phyloP scores from a whole-genome alignment of 169 alveolate species.

The Eimeria sp. region DNA sequence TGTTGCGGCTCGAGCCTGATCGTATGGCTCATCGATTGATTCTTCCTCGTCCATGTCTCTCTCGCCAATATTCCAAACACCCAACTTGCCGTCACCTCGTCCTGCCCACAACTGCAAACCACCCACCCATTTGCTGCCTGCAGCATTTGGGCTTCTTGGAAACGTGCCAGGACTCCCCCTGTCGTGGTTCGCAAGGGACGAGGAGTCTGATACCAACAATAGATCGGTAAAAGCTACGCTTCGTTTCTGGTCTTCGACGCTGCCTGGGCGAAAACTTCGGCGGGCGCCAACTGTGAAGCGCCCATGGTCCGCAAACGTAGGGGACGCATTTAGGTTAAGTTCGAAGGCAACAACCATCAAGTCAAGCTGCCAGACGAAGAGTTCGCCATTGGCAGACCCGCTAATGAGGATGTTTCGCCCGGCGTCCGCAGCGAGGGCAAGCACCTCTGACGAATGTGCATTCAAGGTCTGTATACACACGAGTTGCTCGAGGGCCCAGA shows the following conservation, averaged over 20 bases:
- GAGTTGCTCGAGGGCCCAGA: conserved; percentile 80
- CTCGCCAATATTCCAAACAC: conserved; percentile 65
- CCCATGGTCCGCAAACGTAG: conserved; percentile 26
- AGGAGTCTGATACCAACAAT: conserved; percentile 38
- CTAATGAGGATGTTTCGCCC: conserved; percentile 66
- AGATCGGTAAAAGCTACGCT: conserved; percentile 67
- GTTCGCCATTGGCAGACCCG: conserved; percentile 83
- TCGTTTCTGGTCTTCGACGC: not conserved
- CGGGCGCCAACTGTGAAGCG: conserved; percentile 1
- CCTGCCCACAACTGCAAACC: conserved; percentile 75
- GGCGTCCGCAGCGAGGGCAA: conserved; percentile 76
- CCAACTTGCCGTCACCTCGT: conserved; percentile 71
- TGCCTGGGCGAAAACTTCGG: not conserved
- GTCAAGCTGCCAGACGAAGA: conserved; percentile 81
- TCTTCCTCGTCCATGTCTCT: conserved; percentile 60
- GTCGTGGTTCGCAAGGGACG: not conserved
- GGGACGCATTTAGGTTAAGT: conserved; percentile 64
- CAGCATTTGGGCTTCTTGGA: not conserved
- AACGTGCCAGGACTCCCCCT: not conserved
- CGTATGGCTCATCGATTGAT: conserved; percentile 14
- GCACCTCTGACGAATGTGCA: conserved; percentile 78
- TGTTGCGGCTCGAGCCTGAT: not conserved
- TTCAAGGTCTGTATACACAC: conserved; percentile 80
- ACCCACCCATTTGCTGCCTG: not conserved
- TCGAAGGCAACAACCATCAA: conserved; percentile 70